These are phyloP conservation scores for Apostasia ramifera DNA, from an alignment of 106 monocot genomes.

Conservation along the genomic window DNA sequence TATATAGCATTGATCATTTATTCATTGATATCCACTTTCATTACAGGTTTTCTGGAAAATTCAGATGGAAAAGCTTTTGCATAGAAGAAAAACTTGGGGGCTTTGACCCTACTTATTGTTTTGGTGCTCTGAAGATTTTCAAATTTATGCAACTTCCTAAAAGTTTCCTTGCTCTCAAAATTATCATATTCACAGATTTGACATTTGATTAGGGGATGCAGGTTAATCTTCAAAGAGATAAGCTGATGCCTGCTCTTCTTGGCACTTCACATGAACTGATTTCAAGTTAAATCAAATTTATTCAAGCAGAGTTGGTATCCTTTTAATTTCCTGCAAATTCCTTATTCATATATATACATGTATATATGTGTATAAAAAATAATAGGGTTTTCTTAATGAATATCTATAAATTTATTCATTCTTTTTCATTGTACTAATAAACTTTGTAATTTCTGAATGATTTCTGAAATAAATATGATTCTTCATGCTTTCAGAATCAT, in stretches of 20 bases:
- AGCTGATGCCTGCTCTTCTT: conserved; percentile 58
- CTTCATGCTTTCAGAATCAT: too few species aligned
- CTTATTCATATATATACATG: too few species aligned
- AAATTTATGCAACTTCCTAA: conserved; percentile 1
- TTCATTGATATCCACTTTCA: background rate
- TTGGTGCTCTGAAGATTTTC: conserved; percentile 76
- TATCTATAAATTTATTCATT: too few species aligned
- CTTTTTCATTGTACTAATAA: too few species aligned
- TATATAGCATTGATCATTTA: background rate
- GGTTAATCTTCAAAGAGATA: conserved; percentile 60
- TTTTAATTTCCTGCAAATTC: too few species aligned
- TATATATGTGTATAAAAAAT: too few species aligned
- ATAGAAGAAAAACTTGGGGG: conserved; percentile 76
- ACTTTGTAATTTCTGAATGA: too few species aligned
- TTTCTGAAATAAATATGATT: too few species aligned
- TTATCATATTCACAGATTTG: conserved; percentile 1
- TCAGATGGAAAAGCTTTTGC: conserved; percentile 40
- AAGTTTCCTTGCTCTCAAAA: background rate
- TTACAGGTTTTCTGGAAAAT: conserved; percentile 58
- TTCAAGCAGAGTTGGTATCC: too few species aligned
- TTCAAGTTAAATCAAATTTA: too few species aligned
- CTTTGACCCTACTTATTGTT: conserved; percentile 75
- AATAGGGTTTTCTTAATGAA: too few species aligned
- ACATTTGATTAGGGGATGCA: conserved; percentile 12
- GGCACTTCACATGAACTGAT: conserved; percentile 60